Percentiles rank a stretch among this genome's conserved stretches.
Evolutionary conservation across 1,284 basidiomycete species (phyloP).

Genomic region (Takashimella koratensis): DNA sequence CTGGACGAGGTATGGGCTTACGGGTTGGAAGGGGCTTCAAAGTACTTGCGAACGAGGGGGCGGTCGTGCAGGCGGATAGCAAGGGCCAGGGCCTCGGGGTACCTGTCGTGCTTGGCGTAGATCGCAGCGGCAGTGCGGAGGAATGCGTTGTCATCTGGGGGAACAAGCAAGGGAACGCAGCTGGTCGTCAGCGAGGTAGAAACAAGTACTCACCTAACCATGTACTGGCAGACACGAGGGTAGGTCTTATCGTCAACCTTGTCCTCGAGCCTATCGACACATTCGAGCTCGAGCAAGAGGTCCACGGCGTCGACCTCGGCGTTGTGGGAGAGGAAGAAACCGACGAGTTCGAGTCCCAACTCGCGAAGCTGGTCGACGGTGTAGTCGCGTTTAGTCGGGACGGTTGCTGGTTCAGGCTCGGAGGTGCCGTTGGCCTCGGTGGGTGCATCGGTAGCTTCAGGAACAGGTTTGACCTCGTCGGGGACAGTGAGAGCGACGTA

Average conservation of each 20-base stretch:
- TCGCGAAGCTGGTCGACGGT: slow-evolving; percentile 62
- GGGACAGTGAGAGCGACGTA: slow-evolving; percentile 54
- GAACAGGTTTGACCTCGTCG: slow-evolving; percentile 52
- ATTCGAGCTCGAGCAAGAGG: slow-evolving; percentile 89
- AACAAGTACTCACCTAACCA: slow-evolving; percentile 69
- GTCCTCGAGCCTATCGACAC: slow-evolving; percentile 70
- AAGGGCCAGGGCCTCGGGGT: slow-evolving; percentile 85
- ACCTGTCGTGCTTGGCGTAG: slow-evolving; percentile 82
- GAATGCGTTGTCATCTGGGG: slow-evolving; percentile 90
- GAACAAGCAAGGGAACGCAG: slow-evolving; percentile 85
- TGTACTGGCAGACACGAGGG: slow-evolving; percentile 92
- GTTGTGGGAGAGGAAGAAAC: slow-evolving; percentile 89
- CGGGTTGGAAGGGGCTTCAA: slow-evolving; percentile 80
- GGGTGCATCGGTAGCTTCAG: slow-evolving; percentile 20
- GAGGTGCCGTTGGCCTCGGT: slow-evolving; percentile 9
- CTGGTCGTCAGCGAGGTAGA: slow-evolving; percentile 47
- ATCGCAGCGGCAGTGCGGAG: slow-evolving; percentile 85
- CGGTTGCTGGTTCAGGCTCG: slow-evolving; percentile 1
- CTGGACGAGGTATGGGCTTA: slow-evolving; percentile 48
- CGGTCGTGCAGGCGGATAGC: slow-evolving; percentile 82
- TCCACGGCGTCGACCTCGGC: slow-evolving; percentile 99
- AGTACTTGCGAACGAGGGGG: slow-evolving; percentile 74
- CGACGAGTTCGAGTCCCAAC: slow-evolving; percentile 81
- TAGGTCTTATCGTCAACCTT: slow-evolving; percentile 77
- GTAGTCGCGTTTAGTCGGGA: slow-evolving; percentile 23